Evolutionary conservation across 352 stramenopile genomes (phyloP).

Genomic region (Globisporangium iwayamae): DNA sequence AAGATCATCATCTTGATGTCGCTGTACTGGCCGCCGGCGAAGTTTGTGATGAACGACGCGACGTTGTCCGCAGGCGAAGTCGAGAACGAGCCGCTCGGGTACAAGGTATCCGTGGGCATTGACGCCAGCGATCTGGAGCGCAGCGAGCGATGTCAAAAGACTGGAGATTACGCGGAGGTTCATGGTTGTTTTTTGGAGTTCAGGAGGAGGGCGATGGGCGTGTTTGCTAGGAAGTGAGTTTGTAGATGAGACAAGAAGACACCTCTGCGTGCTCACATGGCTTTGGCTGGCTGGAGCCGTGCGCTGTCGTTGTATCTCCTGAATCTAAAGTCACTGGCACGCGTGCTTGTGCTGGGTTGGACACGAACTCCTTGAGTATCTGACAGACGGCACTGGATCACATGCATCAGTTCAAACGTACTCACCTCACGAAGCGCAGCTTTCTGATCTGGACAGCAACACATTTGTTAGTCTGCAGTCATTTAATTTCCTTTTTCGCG

Average conservation of each 20-base stretch:
- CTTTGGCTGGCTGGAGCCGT: not conserved
- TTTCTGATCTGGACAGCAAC: not conserved
- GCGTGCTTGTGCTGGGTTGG: not conserved
- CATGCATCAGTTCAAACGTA: not conserved
- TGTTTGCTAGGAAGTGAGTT: slow-evolving; percentile 3
- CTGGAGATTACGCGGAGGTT: slow-evolving; percentile 7
- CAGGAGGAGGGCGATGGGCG: not conserved
- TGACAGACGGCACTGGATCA: slow-evolving; percentile 3
- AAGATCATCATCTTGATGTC: slow-evolving; percentile 25
- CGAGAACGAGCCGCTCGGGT: slow-evolving; percentile 23
- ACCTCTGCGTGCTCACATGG: not conserved
- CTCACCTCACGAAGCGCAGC: not conserved
- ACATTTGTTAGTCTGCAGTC: not conserved
- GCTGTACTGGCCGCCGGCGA: slow-evolving; percentile 18
- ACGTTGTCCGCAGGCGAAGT: slow-evolving; percentile 25
- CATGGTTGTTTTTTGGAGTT: slow-evolving; percentile 1
- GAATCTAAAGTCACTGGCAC: not conserved
- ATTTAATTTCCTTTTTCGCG: not conserved
- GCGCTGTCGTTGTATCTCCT: not conserved
- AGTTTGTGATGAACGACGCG: slow-evolving; percentile 26
- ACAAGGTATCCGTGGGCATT: slow-evolving; percentile 23
- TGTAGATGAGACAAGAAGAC: not conserved
- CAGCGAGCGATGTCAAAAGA: not conserved
- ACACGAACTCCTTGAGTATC: not conserved
- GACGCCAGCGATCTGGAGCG: slow-evolving; percentile 3